Percentiles rank a stretch among this genome's conserved stretches.
Conservation (phyloP, 75 land plant species). For the Picea glauca region DNA sequence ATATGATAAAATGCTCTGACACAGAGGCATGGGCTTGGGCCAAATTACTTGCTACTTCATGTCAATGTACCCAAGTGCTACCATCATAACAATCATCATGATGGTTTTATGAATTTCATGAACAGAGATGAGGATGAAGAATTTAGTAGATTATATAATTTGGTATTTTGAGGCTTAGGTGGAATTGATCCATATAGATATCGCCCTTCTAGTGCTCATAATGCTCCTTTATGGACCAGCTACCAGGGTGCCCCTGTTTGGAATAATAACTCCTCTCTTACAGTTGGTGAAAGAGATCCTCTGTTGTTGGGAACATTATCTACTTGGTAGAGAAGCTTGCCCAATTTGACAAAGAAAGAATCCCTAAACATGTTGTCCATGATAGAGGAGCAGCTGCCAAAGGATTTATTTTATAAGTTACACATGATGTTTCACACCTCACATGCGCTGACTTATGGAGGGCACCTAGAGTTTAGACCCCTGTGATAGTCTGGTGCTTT, state of each 20-base stretch:
- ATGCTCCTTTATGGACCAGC: constrained; percentile 62
- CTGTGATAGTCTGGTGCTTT: constrained; percentile 69
- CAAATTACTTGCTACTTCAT: constrained; percentile 40
- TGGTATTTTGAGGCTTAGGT: neutral
- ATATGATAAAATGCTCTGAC: constrained; percentile 41
- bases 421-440: constrained; percentile 70
- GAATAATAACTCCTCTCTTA: constrained; percentile 73
- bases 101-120: constrained; percentile 48
- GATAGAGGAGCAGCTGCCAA: constrained; percentile 82
- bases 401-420: constrained; percentile 72
- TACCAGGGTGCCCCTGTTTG: constrained; percentile 76
- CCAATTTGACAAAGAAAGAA: constrained; percentile 68
- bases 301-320: constrained; percentile 75
- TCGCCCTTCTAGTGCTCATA: constrained; percentile 57
- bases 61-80: constrained; percentile 47
- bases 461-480: constrained; percentile 71
- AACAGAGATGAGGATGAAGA: constrained; percentile 34
- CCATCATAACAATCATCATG: constrained; percentile 45
- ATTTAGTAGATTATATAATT: too few species aligned
- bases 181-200: constrained; percentile 13
- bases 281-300: constrained; percentile 71
- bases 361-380: constrained; percentile 95
- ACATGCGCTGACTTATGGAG: constrained; percentile 84
- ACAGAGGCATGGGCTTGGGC: constrained; percentile 36
- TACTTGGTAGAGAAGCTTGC: constrained; percentile 76